These are phyloP conservation scores for Tubosaeta sp. DNA, from an alignment of 768 basidiomycete species.

Conservation along the genomic window DNA sequence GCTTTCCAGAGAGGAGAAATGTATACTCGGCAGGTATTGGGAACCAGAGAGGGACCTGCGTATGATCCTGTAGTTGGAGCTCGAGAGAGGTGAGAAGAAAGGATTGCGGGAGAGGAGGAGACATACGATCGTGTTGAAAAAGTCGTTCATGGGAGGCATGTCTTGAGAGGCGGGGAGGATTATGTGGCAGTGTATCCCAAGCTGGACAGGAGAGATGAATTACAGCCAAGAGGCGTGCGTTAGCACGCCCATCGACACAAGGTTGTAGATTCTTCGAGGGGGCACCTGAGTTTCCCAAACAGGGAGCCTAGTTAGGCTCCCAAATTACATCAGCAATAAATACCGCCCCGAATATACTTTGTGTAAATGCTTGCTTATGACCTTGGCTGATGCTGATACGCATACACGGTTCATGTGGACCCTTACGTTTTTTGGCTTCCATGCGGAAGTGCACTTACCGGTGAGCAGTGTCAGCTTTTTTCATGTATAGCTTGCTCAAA, in stretches of 20 bases:
- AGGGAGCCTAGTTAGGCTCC: no score
- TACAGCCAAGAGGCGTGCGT: not conserved
- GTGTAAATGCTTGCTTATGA: no score
- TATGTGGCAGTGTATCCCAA: slow-evolving; percentile 55
- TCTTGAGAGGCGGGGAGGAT: slow-evolving; percentile 45
- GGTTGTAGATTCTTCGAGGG: no score
- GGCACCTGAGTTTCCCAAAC: no score
- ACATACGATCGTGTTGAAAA: slow-evolving; percentile 48
- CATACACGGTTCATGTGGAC: no score
- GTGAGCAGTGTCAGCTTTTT: slow-evolving; percentile 32
- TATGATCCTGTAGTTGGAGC: slow-evolving; percentile 25
- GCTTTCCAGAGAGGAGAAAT: slow-evolving; percentile 43
- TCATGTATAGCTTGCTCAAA: slow-evolving; percentile 28
- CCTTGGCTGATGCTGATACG: no score
- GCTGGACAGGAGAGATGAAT: slow-evolving; percentile 34
- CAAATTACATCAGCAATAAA: no score
- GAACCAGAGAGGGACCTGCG: slow-evolving; percentile 36
- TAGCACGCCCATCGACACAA: no score
- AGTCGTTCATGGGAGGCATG: slow-evolving; percentile 41
- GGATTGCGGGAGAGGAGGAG: not conserved
- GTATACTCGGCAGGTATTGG: slow-evolving; percentile 34
- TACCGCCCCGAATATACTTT: no score
- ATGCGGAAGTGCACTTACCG: slow-evolving; percentile 65
- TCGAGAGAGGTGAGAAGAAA: slow-evolving; percentile 6
- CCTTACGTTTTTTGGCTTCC: no score